These are phyloP conservation scores for Candida buenavistaensis DNA, from an alignment of 1,139 yeast genomes.

Conservation along the genomic window DNA sequence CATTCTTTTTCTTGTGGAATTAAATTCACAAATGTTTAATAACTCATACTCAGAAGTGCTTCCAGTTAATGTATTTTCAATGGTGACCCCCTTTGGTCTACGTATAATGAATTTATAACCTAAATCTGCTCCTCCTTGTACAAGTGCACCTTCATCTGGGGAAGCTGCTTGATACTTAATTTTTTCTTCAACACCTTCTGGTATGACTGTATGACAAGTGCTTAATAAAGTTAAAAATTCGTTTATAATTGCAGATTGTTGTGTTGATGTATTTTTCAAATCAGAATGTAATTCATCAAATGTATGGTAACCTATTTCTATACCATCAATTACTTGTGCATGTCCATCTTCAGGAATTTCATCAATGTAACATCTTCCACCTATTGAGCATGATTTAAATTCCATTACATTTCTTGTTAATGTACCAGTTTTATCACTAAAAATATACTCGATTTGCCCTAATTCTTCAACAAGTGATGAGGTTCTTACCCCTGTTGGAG, in stretches of 20 bases:
- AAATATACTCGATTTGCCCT: slow-evolving; percentile 93
- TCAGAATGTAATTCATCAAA: slow-evolving; percentile 64
- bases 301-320: slow-evolving; percentile 77
- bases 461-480: slow-evolving; percentile 94
- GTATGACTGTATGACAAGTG: slow-evolving; percentile 97
- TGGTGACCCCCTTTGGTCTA: slow-evolving; percentile 78
- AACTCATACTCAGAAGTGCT: slow-evolving; percentile 59
- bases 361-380: slow-evolving; percentile 85
- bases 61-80: slow-evolving; percentile 50
- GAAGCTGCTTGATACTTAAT: slow-evolving; percentile 98
- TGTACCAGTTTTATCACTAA: slow-evolving; percentile 96
- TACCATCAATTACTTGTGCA: slow-evolving; percentile 70
- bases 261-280: slow-evolving; percentile 35
- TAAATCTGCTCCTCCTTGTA: slow-evolving; percentile 85
- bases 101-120: slow-evolving; percentile 86
- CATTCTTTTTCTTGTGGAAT: slow-evolving; percentile 97
- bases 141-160: slow-evolving; percentile 98
- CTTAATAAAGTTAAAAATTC: slow-evolving; percentile 84
- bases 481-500: slow-evolving; percentile 93
- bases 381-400: slow-evolving; percentile 90
- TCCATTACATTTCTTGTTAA: slow-evolving; percentile 95
- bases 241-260: slow-evolving; percentile 67
- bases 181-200: slow-evolving; percentile 68
- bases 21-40: slow-evolving; percentile 91
- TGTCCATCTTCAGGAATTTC: slow-evolving; percentile 90